Percentiles rank a stretch among this genome's conserved stretches.
phyloP scores from a whole-genome alignment of 306 rosid genomes.

The Notholithocarpus densiflorus region DNA sequence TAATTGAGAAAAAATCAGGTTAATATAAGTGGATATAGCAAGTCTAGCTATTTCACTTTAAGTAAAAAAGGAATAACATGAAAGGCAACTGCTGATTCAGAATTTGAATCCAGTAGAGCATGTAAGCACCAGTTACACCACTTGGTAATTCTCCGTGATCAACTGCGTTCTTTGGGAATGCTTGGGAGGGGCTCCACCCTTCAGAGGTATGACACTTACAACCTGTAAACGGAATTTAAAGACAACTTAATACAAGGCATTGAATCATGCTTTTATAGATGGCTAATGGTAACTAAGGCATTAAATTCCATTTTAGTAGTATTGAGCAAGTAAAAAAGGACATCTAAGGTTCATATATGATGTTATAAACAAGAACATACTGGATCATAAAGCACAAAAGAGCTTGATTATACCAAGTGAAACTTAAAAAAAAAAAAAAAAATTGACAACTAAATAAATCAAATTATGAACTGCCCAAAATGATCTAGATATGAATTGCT shows the following conservation, averaged over 20 bases:
- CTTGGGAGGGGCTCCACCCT: conserved; percentile 78
- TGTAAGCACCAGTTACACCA: conserved; percentile 38
- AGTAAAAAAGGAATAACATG: not conserved
- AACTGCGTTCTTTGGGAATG: conserved; percentile 85
- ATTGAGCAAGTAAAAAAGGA: not conserved
- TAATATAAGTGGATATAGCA: not conserved
- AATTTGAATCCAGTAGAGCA: not conserved
- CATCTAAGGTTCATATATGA: not conserved
- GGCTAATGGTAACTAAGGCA: no score
- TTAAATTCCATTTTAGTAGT: no score
- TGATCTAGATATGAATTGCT: not conserved
- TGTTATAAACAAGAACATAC: not conserved
- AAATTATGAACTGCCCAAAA: not conserved
- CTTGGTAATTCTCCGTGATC: conserved; percentile 81
- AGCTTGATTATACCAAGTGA: not conserved
- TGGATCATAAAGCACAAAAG: not conserved
- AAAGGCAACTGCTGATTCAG: not conserved
- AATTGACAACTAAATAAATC: not conserved
- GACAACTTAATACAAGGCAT: not conserved
- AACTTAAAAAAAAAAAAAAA: not conserved
- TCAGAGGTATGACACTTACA: conserved; percentile 58
- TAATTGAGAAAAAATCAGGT: not conserved
- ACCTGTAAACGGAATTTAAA: conserved; percentile 37
- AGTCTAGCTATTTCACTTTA: not conserved
- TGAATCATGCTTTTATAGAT: not conserved